These are phyloP conservation scores for Debaryomycetaceae sp. DNA, from an alignment of 1,139 yeast species.

Conservation along the genomic window DNA sequence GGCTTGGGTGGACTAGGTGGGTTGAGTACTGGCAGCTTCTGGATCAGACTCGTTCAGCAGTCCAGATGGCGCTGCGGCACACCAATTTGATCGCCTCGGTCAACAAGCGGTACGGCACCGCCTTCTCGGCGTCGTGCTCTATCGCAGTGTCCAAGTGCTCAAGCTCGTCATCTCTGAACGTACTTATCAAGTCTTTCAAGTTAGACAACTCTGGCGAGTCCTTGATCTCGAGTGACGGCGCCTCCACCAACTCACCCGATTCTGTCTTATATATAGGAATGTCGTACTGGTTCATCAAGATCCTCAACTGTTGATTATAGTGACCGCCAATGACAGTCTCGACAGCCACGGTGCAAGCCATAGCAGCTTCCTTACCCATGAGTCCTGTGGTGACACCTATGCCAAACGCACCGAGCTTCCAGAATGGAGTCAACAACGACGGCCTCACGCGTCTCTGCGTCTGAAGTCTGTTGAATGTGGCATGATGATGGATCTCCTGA, in stretches of 20 bases:
- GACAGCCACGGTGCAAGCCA: slow-evolving; percentile 99
- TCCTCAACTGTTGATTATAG: slow-evolving; percentile 84
- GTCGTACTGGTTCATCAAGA: slow-evolving; percentile 58
- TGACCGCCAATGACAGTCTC: slow-evolving; percentile 98
- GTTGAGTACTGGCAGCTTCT: background rate
- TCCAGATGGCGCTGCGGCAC: slow-evolving; percentile 84
- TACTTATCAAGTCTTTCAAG: slow-evolving; percentile 60
- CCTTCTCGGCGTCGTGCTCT: slow-evolving; percentile 84
- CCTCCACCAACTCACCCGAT: slow-evolving; percentile 25
- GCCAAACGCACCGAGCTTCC: slow-evolving; percentile 88
- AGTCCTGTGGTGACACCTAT: slow-evolving; percentile 86
- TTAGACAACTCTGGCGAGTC: slow-evolving; percentile 52
- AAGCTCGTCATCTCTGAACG: slow-evolving; percentile 89
- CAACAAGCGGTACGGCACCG: slow-evolving; percentile 83
- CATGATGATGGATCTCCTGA: slow-evolving; percentile 87
- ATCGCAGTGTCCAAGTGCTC: slow-evolving; percentile 95
- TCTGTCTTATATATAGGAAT: slow-evolving; percentile 42
- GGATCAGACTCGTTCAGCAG: slow-evolving; percentile 72
- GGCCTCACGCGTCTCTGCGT: slow-evolving; percentile 81
- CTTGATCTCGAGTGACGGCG: slow-evolving; percentile 22
- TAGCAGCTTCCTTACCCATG: slow-evolving; percentile 91
- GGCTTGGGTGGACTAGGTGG: no score
- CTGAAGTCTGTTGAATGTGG: slow-evolving; percentile 77
- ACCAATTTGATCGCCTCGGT: slow-evolving; percentile 84
- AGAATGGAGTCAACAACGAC: slow-evolving; percentile 80